Conservation (phyloP, 169 alveolate species). For the Prorocentrum cordatum region DNA sequence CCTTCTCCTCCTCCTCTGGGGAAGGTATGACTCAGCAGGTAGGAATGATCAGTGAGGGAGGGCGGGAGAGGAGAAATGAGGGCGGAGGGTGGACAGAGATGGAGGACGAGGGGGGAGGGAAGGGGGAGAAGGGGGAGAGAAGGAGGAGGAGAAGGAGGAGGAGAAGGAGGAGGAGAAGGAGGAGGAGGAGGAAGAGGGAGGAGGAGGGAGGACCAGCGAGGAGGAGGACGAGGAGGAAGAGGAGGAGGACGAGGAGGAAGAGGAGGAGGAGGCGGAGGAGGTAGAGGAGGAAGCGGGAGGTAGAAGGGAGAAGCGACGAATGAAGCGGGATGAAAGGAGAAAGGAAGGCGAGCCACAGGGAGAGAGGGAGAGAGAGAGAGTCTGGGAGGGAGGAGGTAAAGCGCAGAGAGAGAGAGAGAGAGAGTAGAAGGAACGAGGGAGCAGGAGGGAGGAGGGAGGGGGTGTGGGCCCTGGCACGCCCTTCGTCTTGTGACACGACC, state of each 20-base stretch:
- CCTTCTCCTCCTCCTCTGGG: no score
- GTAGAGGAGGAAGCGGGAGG: not conserved
- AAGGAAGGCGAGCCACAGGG: not conserved
- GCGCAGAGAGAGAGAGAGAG: not conserved
- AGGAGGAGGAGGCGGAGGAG: not conserved
- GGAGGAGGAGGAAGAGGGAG: not conserved
- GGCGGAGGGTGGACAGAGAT: no score
- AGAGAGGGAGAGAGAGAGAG: not conserved
- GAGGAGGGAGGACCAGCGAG: not conserved
- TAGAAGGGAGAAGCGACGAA: not conserved
- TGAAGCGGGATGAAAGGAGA: not conserved
- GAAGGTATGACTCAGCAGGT: no score
- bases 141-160: not conserved
- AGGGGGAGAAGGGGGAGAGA: no score
- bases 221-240: not conserved
- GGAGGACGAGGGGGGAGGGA: no score
- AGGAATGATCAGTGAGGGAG: no score
- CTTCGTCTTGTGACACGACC: no score
- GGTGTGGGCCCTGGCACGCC: not conserved
- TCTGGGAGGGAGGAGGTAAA: not conserved
- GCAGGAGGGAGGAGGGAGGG: not conserved
- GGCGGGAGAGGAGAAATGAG: no score
- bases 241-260: not conserved
- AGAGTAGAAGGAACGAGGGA: not conserved
- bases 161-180: not conserved